Evolutionary conservation across 768 basidiomycete species (phyloP).

Genomic region (Trametes cubensis): DNA sequence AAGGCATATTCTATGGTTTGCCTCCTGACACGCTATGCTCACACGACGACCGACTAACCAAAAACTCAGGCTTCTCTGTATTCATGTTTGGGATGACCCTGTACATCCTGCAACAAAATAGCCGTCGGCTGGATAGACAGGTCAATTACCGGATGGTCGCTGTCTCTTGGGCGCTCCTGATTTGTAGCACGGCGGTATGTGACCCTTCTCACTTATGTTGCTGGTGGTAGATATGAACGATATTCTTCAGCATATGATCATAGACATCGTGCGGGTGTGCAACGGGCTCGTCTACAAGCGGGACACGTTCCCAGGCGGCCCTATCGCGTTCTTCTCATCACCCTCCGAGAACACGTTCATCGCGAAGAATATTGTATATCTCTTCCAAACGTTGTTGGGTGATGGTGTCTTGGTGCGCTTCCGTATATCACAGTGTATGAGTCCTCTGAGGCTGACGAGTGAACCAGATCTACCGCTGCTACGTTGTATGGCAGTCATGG

Average conservation of each 20-base stretch:
- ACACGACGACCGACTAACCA: background rate
- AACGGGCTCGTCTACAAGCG: conserved; percentile 32
- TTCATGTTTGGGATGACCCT: conserved; percentile 39
- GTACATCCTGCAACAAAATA: conserved; percentile 27
- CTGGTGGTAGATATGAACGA: background rate
- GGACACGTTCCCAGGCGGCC: conserved; percentile 25
- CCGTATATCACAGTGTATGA: background rate
- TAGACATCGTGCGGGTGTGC: conserved; percentile 6
- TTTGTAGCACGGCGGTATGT: conserved; percentile 36
- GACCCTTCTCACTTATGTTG: background rate
- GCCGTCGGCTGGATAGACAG: background rate
- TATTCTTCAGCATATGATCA: conserved; percentile 8
- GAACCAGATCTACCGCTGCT: conserved; percentile 34
- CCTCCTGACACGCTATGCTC: background rate
- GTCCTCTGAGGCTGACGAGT: background rate
- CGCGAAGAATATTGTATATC: conserved; percentile 31
- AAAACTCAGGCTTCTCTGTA: conserved; percentile 36
- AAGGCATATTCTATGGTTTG: conserved; percentile 31
- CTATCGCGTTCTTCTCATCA: conserved; percentile 32
- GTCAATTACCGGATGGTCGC: conserved; percentile 14
- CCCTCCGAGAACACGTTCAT: conserved; percentile 35
- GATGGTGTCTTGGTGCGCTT: conserved; percentile 34
- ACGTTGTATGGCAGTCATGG: conserved; percentile 32
- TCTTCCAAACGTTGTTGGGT: conserved; percentile 34
- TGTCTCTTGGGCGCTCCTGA: conserved; percentile 31